These are phyloP conservation scores for Cytauxzoon felis DNA, from an alignment of 169 alveolate species.

Conservation along the genomic window DNA sequence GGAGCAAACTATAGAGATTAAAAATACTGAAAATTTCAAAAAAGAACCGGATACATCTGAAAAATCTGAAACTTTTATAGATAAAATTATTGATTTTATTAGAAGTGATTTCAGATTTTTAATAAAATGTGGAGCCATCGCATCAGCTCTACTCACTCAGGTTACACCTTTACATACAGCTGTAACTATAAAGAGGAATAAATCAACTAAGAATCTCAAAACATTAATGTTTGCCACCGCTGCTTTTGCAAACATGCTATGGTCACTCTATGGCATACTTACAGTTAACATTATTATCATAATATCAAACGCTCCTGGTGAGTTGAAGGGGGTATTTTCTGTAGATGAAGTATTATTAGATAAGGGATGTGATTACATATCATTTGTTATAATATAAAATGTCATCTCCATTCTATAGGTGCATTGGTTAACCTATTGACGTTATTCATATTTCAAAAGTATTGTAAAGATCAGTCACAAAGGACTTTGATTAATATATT, in stretches of 20 bases:
- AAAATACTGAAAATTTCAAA: slow-evolving; percentile 2
- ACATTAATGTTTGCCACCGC: slow-evolving; percentile 59
- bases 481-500: slow-evolving; percentile 19
- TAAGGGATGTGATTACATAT: not conserved
- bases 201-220: slow-evolving; percentile 62
- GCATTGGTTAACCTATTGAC: slow-evolving; percentile 22
- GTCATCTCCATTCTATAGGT: slow-evolving; percentile 13
- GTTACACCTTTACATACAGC: slow-evolving; percentile 59
- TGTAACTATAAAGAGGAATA: slow-evolving; percentile 60
- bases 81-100: slow-evolving; percentile 3
- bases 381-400: not conserved
- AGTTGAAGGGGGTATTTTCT: slow-evolving; percentile 15
- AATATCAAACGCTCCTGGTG: slow-evolving; percentile 62
- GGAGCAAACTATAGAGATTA: slow-evolving; percentile 13
- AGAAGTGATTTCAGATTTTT: slow-evolving; percentile 52
- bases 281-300: slow-evolving; percentile 57
- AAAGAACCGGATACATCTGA: not conserved
- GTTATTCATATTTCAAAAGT: slow-evolving; percentile 23
- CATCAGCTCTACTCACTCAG: slow-evolving; percentile 65
- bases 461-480: slow-evolving; percentile 45
- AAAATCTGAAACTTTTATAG: not conserved
- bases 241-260: slow-evolving; percentile 63
- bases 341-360: not conserved
- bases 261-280: slow-evolving; percentile 67
- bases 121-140: slow-evolving; percentile 53